phyloP scores from a whole-genome alignment of 306 rosid genomes.

The Ziziphus jujuba region DNA sequence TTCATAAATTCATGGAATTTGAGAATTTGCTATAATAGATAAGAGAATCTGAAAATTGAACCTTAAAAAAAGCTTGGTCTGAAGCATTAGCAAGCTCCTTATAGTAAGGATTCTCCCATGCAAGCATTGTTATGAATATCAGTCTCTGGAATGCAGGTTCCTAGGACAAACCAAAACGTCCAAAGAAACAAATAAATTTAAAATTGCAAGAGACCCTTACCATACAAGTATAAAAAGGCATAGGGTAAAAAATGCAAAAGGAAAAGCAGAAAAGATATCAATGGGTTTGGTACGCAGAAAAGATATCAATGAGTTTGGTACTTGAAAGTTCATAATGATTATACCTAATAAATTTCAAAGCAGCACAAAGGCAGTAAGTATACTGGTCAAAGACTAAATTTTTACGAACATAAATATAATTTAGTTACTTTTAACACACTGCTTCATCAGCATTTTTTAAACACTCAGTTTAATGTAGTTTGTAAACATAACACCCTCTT shows the following conservation, averaged over 20 bases:
- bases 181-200: not conserved
- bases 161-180: constrained; percentile 38
- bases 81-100: constrained; percentile 41
- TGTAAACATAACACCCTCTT: no score
- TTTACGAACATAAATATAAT: no score
- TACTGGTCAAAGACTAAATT: no score
- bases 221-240: not conserved
- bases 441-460: no score
- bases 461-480: no score
- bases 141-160: constrained; percentile 94
- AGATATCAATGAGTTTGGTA: no score
- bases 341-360: no score
- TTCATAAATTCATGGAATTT: not conserved
- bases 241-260: not conserved
- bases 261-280: no score
- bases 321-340: no score
- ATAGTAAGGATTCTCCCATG: constrained; percentile 88
- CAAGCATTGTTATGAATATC: constrained; percentile 89
- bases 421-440: no score
- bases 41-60: constrained; percentile 18
- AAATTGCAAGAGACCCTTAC: not conserved
- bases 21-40: not conserved
- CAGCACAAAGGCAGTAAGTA: no score
- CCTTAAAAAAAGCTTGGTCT: constrained; percentile 82
- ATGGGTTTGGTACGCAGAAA: no score